Percentiles rank a stretch among this genome's conserved stretches.
These are phyloP conservation scores for Lactifluus hygrophoroides DNA, from an alignment of 768 basidiomycete species.

Conservation along the genomic window DNA sequence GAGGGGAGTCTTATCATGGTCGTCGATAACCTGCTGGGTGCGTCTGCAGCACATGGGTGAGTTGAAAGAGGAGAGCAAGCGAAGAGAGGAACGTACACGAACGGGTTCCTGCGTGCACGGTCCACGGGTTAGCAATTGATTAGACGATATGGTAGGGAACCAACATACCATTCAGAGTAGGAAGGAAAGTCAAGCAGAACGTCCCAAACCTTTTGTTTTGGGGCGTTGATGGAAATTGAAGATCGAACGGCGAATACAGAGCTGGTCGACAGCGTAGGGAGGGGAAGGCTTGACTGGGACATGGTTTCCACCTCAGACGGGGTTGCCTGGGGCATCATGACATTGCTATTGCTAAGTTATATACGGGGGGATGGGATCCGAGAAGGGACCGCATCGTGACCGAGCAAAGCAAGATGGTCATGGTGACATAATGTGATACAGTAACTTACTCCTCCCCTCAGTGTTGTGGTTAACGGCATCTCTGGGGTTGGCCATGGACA, in stretches of 20 bases:
- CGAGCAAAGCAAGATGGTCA: no score
- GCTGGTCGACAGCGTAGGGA: neutral
- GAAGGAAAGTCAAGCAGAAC: constrained; percentile 8
- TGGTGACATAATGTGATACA: no score
- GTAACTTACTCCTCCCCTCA: no score
- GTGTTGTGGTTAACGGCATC: no score
- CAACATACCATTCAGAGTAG: constrained; percentile 2
- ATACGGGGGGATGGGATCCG: no score
- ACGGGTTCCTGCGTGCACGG: constrained; percentile 1
- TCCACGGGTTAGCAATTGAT: neutral
- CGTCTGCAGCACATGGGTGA: neutral
- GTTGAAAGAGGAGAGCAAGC: no score
- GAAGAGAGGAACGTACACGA: neutral
- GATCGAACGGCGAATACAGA: constrained; percentile 3
- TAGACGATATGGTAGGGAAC: neutral
- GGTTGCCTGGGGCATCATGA: no score
- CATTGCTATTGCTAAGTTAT: no score
- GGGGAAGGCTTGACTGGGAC: neutral
- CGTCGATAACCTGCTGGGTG: neutral
- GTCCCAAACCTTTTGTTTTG: constrained; percentile 9
- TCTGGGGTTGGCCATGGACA: no score
- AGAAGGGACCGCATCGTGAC: no score
- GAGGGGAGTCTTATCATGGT: neutral
- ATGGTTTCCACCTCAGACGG: no score
- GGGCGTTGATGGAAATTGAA: constrained; percentile 4